phyloP scores from a whole-genome alignment of 495 filamentous ascomycete species.

The Copromyces sp. region DNA sequence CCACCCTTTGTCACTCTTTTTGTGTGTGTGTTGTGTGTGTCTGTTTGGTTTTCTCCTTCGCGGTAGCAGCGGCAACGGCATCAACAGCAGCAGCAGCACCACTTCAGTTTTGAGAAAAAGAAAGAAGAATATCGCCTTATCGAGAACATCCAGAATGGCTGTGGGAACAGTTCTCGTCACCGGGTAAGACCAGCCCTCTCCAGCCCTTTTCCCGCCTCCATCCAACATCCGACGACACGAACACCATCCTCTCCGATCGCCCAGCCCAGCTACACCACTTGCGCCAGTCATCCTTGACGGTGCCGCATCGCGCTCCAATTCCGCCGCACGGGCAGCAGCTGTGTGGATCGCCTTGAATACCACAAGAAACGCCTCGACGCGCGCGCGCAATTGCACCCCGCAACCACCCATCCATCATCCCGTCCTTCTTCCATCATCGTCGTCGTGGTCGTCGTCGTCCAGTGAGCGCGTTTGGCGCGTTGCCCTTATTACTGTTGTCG shows the following conservation, averaged over 20 bases:
- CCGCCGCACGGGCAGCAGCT: neutral
- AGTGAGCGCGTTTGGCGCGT: neutral
- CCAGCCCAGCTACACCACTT: neutral
- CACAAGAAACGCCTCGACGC: neutral
- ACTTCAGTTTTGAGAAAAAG: neutral
- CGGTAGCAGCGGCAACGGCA: neutral
- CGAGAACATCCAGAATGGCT: slow-evolving; percentile 48
- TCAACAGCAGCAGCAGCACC: neutral
- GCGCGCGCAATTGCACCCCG: neutral
- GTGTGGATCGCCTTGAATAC: neutral
- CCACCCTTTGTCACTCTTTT: neutral
- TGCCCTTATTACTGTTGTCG: neutral
- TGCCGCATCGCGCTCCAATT: neutral
- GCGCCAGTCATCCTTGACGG: neutral
- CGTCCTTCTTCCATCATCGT: neutral
- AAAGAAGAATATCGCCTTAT: neutral
- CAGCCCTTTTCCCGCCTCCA: slow-evolving; percentile 1
- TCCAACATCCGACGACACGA: slow-evolving; percentile 3
- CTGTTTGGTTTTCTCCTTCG: neutral
- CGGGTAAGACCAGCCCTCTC: slow-evolving; percentile 50
- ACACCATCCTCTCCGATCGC: neutral
- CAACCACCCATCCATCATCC: neutral
- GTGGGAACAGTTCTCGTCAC: slow-evolving; percentile 81
- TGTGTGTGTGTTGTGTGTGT: neutral
- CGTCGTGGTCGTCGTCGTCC: neutral